Base-by-base conservation (phyloP, 768 basidiomycete species). In the Boletus tylopilopsis region DNA sequence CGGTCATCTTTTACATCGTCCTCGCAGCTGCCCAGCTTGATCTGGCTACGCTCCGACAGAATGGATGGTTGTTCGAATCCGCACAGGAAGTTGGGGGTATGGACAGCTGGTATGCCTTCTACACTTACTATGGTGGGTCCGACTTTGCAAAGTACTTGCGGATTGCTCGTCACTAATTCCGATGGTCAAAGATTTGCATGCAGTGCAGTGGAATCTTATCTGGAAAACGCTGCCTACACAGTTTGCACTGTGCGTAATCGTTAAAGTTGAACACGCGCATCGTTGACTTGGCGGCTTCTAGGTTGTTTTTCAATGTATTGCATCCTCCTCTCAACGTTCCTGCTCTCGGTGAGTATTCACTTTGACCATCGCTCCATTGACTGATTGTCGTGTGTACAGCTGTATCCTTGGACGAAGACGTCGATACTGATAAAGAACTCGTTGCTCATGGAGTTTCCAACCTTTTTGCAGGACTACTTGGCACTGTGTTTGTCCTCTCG, bases 401-500 rank as follows among this genome's bases (percentile, higher is more conserved):
- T 42, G 89, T 99, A 13, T 95, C 93, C 13, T 74, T 99, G 24
- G 79, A 88, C 55, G 83, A 86, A 59, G 94, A 97, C 41, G 77
- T 96, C 50, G 84, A 96, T 56, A 94, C 94, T 0, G 85, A 98
- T 67, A 85, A 85, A 53, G 95, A 99, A 64, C 82, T 98, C 10
- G 80, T 96, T 40, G 91, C 80, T 0, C 95, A 99, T 64, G 95
- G 95, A 9, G 85, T 90, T 51, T 94, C 92, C 2, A 97, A 99
- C 64, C 56, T 97, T 4, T 72, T 88, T 0, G 81, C 94, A 2
- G 94, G 94, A 3, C 42, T 85, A 2, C 57, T 88, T 24, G 93
- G 94, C 7, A 85, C 87, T 8, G 91, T 94, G 77, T 90, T 73
- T 51, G 83, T 73, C 21, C 39, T 37, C 40, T 35, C 37, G 36